These are phyloP conservation scores for Endocarpon pusillum DNA, from an alignment of 495 filamentous ascomycete species.

Conservation along the genomic window DNA sequence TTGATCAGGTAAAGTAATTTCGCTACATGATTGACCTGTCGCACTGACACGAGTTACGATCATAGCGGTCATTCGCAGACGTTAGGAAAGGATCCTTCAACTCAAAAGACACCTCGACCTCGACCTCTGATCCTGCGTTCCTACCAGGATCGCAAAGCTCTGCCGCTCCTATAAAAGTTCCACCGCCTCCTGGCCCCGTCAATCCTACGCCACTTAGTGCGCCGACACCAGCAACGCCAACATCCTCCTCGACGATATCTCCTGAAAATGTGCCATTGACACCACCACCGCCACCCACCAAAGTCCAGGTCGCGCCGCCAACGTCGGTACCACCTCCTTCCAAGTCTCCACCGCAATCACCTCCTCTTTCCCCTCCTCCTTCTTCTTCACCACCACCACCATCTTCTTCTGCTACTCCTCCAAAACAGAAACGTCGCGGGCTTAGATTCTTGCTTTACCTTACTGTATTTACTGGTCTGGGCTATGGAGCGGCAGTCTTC, in stretches of 20 bases:
- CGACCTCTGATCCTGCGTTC: conserved; percentile 1
- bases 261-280: conserved; percentile 43
- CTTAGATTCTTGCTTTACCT: conserved; percentile 57
- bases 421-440: conserved; percentile 55
- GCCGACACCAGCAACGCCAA: conserved; percentile 26
- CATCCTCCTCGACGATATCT: conserved; percentile 36
- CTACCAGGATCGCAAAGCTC: background rate
- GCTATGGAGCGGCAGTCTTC: conserved; percentile 77
- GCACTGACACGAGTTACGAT: too few species aligned
- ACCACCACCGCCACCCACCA: conserved; percentile 32
- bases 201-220: conserved; percentile 19
- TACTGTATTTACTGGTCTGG: conserved; percentile 51
- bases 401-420: conserved; percentile 6
- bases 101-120: background rate
- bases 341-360: conserved; percentile 12
- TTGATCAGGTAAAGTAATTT: too few species aligned
- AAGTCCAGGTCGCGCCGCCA: conserved; percentile 26
- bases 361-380: conserved; percentile 25
- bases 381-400: conserved; percentile 24
- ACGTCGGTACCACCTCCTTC: conserved; percentile 18
- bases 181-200: background rate
- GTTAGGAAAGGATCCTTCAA: conserved; percentile 1
- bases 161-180: background rate
- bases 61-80: conserved; percentile 30
- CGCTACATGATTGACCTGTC: too few species aligned